A percentile compares a stretch with the other conserved stretches of the same genome.
Conservation (phyloP, 2,329 filamentous ascomycete genomes). For the Diaporthe australafricana region DNA sequence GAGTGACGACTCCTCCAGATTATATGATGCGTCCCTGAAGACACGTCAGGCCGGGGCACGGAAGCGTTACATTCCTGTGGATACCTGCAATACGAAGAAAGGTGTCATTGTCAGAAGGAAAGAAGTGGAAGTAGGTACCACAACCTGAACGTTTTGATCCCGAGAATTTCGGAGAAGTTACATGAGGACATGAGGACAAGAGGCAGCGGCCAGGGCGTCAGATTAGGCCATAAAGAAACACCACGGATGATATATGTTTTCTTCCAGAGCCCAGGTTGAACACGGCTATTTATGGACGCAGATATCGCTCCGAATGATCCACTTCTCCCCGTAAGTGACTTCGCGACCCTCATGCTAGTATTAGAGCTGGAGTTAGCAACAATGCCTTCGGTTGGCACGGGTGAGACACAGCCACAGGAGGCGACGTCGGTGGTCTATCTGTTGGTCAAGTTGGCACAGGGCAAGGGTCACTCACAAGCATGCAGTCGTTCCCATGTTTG, state of each 20-base stretch:
- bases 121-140: not conserved
- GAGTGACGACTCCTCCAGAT: not conserved
- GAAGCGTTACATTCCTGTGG: too few relatives aligned
- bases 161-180: not conserved
- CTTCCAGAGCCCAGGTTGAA: not conserved
- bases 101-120: too few relatives aligned
- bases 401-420: not conserved
- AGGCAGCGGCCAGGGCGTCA: too few relatives aligned
- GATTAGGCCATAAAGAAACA: not conserved
- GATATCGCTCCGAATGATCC: slow-evolving; percentile 78
- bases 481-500: slow-evolving; percentile 88
- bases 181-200: not conserved
- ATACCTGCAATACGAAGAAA: not conserved
- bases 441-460: not conserved
- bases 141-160: too few relatives aligned
- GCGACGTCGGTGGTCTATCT: not conserved
- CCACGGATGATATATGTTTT: not conserved
- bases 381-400: not conserved
- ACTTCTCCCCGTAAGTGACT: slow-evolving; percentile 76
- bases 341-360: slow-evolving; percentile 72
- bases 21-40: not conserved
- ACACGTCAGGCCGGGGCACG: not conserved
- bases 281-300: slow-evolving; percentile 60
- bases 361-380: slow-evolving; percentile 6
- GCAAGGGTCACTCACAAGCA: slow-evolving; percentile 67